These are phyloP conservation scores for Vaccinium darrowii DNA, from an alignment of 148 eudicot species.

Conservation along the genomic window DNA sequence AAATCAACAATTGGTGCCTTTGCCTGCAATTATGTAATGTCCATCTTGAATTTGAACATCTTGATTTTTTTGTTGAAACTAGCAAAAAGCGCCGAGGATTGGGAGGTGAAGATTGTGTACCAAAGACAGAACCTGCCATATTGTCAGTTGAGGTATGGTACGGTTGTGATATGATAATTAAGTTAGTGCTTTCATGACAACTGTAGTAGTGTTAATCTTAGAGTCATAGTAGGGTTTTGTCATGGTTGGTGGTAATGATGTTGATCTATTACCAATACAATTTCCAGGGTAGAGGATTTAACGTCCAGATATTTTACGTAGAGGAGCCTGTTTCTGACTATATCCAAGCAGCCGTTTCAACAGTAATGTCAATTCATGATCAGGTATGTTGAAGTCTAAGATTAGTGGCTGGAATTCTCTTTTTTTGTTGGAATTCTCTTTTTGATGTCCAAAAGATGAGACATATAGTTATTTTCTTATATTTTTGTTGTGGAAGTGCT, in stretches of 20 bases:
- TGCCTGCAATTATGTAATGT: not conserved
- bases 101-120: constrained; percentile 46
- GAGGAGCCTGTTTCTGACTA: constrained; percentile 95
- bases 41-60: not conserved
- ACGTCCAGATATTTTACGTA: constrained; percentile 67
- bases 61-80: constrained; percentile 13
- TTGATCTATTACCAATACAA: constrained; percentile 7
- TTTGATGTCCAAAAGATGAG: not conserved
- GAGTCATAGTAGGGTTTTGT: not conserved
- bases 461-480: not conserved
- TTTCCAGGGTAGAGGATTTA: constrained; percentile 89
- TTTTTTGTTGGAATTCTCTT: not conserved
- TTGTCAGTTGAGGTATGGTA: constrained; percentile 85
- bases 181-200: constrained; percentile 5
- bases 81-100: constrained; percentile 56
- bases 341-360: constrained; percentile 87
- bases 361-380: constrained; percentile 76
- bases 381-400: constrained; percentile 44
- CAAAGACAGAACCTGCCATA: constrained; percentile 77
- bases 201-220: not conserved
- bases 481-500: not conserved
- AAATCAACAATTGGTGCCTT: not conserved
- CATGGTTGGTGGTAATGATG: not conserved
- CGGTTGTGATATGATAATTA: constrained; percentile 2
- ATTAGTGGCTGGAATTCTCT: not conserved